Evolutionary conservation across 2,329 filamentous ascomycete genomes (phyloP).

Genomic region (Lojkania enalia): DNA sequence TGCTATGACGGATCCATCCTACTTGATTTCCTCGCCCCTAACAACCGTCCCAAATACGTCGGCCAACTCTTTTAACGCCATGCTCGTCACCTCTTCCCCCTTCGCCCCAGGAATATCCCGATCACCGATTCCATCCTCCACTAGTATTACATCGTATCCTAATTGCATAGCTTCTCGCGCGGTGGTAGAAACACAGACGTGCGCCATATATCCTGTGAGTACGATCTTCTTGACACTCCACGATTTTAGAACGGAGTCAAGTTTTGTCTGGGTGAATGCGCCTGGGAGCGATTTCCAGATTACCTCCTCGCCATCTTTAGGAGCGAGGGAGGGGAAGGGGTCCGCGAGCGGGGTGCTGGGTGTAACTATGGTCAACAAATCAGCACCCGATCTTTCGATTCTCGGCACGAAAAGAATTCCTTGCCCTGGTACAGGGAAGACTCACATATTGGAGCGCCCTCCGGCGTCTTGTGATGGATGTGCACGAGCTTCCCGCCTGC

Average conservation of each 20-base stretch:
- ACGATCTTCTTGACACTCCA: constrained; percentile 63
- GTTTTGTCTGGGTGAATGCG: constrained; percentile 63
- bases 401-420: no score
- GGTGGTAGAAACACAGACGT: constrained; percentile 67
- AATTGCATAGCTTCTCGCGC: constrained; percentile 62
- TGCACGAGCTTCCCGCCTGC: constrained; percentile 62
- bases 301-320: constrained; percentile 57
- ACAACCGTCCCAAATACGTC: constrained; percentile 68
- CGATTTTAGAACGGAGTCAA: constrained; percentile 59
- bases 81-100: constrained; percentile 57
- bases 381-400: no score
- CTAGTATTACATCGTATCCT: constrained; percentile 66
- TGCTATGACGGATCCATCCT: no score
- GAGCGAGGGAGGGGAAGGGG: constrained; percentile 63
- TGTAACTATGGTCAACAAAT: no score
- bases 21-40: constrained; percentile 54
- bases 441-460: constrained; percentile 64
- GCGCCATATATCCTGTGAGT: constrained; percentile 65
- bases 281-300: constrained; percentile 62
- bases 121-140: constrained; percentile 66
- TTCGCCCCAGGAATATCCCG: constrained; percentile 65
- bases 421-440: no score
- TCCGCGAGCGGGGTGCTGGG: constrained; percentile 62
- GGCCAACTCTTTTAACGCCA: constrained; percentile 59
- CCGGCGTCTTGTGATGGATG: constrained; percentile 61